Percentiles rank a stretch among this genome's conserved stretches.
Conservation (phyloP, 2,329 filamentous ascomycete genomes). For the Madurella mycetomatis region DNA sequence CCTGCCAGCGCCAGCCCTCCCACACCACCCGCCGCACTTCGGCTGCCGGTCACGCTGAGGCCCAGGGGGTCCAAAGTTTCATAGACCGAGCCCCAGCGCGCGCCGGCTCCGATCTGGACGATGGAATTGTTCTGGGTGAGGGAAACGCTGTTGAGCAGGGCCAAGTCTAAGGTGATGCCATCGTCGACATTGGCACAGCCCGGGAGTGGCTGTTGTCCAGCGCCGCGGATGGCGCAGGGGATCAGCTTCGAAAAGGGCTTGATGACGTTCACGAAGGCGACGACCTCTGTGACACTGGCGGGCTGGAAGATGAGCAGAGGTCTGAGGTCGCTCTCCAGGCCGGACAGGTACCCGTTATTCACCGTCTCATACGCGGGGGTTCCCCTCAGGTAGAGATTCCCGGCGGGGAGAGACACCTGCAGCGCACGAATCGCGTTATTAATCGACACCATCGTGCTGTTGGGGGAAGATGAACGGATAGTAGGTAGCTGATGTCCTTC, state of each 20-base stretch:
- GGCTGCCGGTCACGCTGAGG: constrained; percentile 33
- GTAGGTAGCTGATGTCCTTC: not conserved
- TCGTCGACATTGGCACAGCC: constrained; percentile 35
- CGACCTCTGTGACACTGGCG: constrained; percentile 14
- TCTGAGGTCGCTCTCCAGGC: constrained; percentile 13
- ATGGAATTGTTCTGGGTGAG: constrained; percentile 18
- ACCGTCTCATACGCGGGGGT: constrained; percentile 8
- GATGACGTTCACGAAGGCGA: constrained; percentile 13
- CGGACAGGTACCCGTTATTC: constrained; percentile 19
- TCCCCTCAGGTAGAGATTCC: not conserved
- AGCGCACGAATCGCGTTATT: not conserved
- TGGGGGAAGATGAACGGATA: not conserved
- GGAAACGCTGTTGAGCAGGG: constrained; percentile 8
- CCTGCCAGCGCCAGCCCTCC: constrained; percentile 31
- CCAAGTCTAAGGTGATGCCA: constrained; percentile 29
- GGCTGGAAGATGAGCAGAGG: constrained; percentile 18
- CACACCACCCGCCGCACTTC: constrained; percentile 33
- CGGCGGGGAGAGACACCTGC: not conserved
- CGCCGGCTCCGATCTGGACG: constrained; percentile 33
- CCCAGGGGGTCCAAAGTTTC: constrained; percentile 28
- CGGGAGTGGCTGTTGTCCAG: constrained; percentile 37
- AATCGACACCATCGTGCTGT: not conserved
- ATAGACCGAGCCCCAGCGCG: constrained; percentile 37
- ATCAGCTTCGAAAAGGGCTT: constrained; percentile 4
- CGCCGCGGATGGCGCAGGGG: constrained; percentile 37